A percentile compares a stretch with the other conserved stretches of the same genome.
phyloP scores from a whole-genome alignment of 108 stramenopile genomes.

The Seminavis robusta region DNA sequence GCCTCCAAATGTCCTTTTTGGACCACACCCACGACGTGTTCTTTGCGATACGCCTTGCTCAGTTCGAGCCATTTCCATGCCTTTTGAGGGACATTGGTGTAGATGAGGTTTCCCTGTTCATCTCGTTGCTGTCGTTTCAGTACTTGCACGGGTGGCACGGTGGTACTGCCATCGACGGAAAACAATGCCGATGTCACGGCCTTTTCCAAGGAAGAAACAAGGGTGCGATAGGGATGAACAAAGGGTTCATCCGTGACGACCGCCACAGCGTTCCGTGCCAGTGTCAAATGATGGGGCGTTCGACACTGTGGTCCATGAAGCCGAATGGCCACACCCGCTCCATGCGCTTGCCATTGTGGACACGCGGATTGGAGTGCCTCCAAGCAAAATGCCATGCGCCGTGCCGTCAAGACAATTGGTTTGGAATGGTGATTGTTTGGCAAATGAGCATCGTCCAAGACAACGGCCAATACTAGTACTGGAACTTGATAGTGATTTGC shows the following conservation, averaged over 20 bases:
- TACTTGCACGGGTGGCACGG: constrained; percentile 41
- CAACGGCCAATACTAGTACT: constrained; percentile 34
- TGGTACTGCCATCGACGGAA: constrained; percentile 58
- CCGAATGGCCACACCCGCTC: constrained; percentile 50
- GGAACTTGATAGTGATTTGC: constrained; percentile 42
- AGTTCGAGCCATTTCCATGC: constrained; percentile 57
- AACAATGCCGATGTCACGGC: constrained; percentile 19
- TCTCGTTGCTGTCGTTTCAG: constrained; percentile 7
- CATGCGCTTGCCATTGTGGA: constrained; percentile 27
- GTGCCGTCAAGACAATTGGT: constrained; percentile 37
- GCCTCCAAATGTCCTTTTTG: constrained; percentile 47
- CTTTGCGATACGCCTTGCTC: constrained; percentile 26
- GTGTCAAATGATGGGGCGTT: constrained; percentile 55
- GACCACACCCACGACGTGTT: constrained; percentile 32
- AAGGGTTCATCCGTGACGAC: constrained; percentile 67
- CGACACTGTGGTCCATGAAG: constrained; percentile 36
- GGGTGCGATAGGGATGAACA: constrained; percentile 45
- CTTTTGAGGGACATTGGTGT: constrained; percentile 39
- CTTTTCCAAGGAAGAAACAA: constrained; percentile 25
- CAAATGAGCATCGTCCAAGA: constrained; percentile 42
- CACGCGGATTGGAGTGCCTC: constrained; percentile 43
- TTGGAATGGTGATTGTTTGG: not conserved
- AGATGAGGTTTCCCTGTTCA: constrained; percentile 10
- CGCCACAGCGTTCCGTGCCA: constrained; percentile 27
- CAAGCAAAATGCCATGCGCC: constrained; percentile 51